These are phyloP conservation scores for Ploettnerulaceae sp. DNA, from an alignment of 2,329 filamentous ascomycete species.

Conservation along the genomic window DNA sequence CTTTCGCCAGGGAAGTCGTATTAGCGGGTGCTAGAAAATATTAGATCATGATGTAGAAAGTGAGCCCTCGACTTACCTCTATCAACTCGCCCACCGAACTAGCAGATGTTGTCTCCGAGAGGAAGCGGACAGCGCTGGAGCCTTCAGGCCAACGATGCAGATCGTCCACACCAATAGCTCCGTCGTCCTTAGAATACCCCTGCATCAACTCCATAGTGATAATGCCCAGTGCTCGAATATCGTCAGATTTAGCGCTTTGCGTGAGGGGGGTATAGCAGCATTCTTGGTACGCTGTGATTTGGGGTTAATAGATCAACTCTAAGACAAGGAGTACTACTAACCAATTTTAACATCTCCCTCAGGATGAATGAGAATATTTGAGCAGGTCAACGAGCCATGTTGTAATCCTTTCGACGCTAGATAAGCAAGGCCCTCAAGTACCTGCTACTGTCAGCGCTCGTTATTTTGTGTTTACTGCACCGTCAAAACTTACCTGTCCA, in stretches of 20 bases:
- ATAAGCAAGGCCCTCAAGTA: no score
- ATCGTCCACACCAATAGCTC: conserved; percentile 33
- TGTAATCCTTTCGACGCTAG: no score
- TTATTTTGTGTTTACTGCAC: no score
- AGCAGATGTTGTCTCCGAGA: conserved; percentile 31
- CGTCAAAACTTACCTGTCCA: no score
- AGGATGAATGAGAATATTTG: no score
- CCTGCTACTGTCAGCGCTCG: no score
- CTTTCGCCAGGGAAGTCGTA: conserved; percentile 11
- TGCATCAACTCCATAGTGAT: conserved; percentile 20
- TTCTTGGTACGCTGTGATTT: no score
- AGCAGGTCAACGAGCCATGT: no score
- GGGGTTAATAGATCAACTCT: no score
- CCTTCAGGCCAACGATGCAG: conserved; percentile 31
- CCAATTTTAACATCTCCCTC: no score
- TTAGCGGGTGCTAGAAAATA: conserved; percentile 13
- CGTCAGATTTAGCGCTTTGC: conserved; percentile 6
- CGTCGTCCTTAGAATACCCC: conserved; percentile 34
- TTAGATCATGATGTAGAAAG: conserved; percentile 7
- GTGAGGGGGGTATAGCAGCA: conserved; percentile 10
- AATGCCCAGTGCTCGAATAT: conserved; percentile 8
- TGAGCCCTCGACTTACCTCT: conserved; percentile 8
- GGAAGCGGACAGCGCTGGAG: conserved; percentile 32
- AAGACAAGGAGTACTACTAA: no score
- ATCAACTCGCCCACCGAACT: conserved; percentile 22